A percentile compares a stretch with the other conserved stretches of the same genome.
Evolutionary conservation across 2,329 filamentous ascomycete genomes (phyloP).

Genomic region (Trichoderma pleuroti): DNA sequence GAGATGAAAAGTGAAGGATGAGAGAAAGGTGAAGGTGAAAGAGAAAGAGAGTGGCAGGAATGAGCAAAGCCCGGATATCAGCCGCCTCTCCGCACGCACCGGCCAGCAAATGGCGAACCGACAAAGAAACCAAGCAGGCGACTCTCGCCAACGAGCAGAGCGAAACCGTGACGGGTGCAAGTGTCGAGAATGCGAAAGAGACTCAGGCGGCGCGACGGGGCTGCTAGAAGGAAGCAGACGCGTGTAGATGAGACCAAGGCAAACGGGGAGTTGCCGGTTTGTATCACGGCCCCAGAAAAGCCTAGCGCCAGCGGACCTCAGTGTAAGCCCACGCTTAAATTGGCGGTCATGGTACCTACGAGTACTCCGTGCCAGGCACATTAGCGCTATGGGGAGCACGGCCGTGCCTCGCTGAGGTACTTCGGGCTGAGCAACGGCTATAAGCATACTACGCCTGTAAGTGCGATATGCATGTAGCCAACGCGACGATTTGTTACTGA

Average conservation of each 20-base stretch:
- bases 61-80: background rate
- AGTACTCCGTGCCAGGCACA: background rate
- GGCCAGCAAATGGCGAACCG: background rate
- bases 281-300: constrained; percentile 16
- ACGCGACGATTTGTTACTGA: background rate
- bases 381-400: background rate
- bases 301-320: constrained; percentile 13
- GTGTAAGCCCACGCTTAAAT: background rate
- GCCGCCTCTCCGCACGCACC: background rate
- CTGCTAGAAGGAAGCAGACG: constrained; percentile 17
- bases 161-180: background rate
- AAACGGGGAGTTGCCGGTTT: constrained; percentile 14
- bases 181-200: constrained; percentile 2
- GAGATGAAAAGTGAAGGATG: background rate
- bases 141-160: background rate
- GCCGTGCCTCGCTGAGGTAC: background rate
- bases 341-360: background rate
- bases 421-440: background rate
- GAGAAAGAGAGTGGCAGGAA: background rate
- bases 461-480: background rate
- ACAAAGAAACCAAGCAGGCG: background rate
- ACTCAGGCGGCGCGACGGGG: constrained; percentile 14
- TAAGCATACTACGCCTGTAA: background rate
- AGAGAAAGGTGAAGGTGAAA: background rate
- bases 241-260: constrained; percentile 18